These are phyloP conservation scores for Musa acuminata DNA, from an alignment of 176 grass and related monocot species.

Conservation along the genomic window DNA sequence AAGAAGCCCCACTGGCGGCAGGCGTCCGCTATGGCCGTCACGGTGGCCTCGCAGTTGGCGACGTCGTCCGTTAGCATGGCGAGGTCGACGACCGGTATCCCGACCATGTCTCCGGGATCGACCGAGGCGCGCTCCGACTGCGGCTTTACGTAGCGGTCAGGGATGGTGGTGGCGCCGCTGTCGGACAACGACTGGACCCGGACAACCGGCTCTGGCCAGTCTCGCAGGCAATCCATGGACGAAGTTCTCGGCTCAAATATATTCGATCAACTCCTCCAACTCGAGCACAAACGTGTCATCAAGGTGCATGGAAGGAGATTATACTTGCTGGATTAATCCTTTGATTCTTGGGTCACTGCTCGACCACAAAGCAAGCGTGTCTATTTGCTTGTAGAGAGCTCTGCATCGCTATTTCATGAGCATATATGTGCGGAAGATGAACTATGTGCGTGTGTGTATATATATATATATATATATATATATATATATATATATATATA, in stretches of 20 bases:
- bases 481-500: too few species aligned
- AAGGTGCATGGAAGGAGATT: too few species aligned
- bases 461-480: too few species aligned
- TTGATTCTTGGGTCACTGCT: too few species aligned
- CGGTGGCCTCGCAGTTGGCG: not conserved
- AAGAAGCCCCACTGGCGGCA: constrained; percentile 88
- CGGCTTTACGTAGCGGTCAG: constrained; percentile 52
- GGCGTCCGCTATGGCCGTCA: constrained; percentile 32
- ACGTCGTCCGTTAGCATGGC: not conserved
- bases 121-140: constrained; percentile 27
- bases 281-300: too few species aligned
- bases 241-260: not conserved
- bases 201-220: constrained; percentile 77
- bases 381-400: too few species aligned
- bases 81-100: constrained; percentile 67
- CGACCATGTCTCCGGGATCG: not conserved
- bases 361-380: too few species aligned
- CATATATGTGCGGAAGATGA: too few species aligned
- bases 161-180: constrained; percentile 36
- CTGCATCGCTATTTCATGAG: too few species aligned
- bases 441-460: too few species aligned
- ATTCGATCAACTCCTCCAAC: too few species aligned
- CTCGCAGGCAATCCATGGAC: constrained; percentile 19
- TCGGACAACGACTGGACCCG: constrained; percentile 71
- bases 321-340: too few species aligned